Conservation (phyloP, 2,329 filamentous ascomycete genomes). For the Huntiella bhutanensis region DNA sequence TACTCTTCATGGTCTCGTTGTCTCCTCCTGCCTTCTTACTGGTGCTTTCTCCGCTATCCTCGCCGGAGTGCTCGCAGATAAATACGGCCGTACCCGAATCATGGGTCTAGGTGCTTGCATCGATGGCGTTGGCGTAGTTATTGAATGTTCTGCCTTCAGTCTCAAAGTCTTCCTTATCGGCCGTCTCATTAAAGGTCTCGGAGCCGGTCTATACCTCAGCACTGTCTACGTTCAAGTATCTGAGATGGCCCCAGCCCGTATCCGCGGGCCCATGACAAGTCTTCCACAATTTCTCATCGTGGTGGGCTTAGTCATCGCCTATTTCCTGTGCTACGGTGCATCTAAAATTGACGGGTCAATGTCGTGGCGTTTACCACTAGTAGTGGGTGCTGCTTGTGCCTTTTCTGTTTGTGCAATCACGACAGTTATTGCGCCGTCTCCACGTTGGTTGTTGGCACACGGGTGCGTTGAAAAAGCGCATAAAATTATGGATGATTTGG, state of each 20-base stretch:
- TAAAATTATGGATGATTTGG: constrained; percentile 21
- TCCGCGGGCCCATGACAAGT: constrained; percentile 32
- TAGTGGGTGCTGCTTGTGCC: constrained; percentile 20
- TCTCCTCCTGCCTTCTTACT: constrained; percentile 40
- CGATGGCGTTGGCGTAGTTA: constrained; percentile 31
- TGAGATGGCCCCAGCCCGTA: constrained; percentile 35
- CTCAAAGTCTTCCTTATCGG: constrained; percentile 36
- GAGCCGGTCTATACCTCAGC: constrained; percentile 36
- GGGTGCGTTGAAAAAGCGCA: constrained; percentile 26
- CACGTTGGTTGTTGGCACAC: constrained; percentile 33
- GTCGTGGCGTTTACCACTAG: constrained; percentile 37
- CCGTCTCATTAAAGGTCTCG: constrained; percentile 34
- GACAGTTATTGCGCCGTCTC: constrained; percentile 27
- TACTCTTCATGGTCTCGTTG: constrained; percentile 37
- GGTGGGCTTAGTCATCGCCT: constrained; percentile 33
- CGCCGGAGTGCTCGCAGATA: constrained; percentile 34
- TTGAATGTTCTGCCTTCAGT: constrained; percentile 20
- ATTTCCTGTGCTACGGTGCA: constrained; percentile 42
- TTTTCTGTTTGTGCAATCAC: constrained; percentile 16
- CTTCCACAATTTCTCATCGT: constrained; percentile 34
- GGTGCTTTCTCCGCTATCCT: constrained; percentile 40
- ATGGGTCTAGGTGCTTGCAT: constrained; percentile 33
- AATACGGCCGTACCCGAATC: constrained; percentile 31
- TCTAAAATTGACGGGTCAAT: constrained; percentile 25
- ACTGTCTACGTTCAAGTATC: constrained; percentile 35